Conservation (phyloP, 2,329 filamentous ascomycete genomes). For the Pseudogymnoascus sp. region DNA sequence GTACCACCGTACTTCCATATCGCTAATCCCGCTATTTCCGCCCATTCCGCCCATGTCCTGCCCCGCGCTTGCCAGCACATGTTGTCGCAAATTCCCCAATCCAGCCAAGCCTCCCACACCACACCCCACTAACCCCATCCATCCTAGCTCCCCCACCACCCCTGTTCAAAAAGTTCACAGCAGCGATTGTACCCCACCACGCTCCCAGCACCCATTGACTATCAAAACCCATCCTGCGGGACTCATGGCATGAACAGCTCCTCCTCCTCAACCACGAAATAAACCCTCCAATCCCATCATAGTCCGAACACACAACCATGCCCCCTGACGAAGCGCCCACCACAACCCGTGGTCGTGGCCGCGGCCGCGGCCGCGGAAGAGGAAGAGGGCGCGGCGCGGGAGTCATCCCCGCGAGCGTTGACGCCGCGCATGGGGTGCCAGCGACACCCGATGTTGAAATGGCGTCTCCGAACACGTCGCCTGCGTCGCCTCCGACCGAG, state of each 20-base stretch:
- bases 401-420: background rate
- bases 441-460: background rate
- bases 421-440: background rate
- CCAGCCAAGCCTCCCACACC: background rate
- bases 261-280: background rate
- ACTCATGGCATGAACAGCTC: background rate
- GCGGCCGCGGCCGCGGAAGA: background rate
- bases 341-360: background rate
- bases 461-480: conserved; percentile 23
- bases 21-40: background rate
- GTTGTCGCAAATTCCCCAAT: background rate
- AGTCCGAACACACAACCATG: background rate
- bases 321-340: background rate
- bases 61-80: background rate
- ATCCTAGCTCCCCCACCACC: background rate
- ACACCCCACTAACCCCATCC: background rate
- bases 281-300: background rate
- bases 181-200: background rate
- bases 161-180: conserved; percentile 7
- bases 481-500: conserved; percentile 22
- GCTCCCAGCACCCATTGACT: background rate
- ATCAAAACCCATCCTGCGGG: background rate
- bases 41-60: background rate
- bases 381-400: background rate
- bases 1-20: background rate